Percentiles rank a stretch among this genome's conserved stretches.
These are phyloP conservation scores for Talaromyces sp. DNA, from an alignment of 2,329 filamentous ascomycete species.

Conservation along the genomic window DNA sequence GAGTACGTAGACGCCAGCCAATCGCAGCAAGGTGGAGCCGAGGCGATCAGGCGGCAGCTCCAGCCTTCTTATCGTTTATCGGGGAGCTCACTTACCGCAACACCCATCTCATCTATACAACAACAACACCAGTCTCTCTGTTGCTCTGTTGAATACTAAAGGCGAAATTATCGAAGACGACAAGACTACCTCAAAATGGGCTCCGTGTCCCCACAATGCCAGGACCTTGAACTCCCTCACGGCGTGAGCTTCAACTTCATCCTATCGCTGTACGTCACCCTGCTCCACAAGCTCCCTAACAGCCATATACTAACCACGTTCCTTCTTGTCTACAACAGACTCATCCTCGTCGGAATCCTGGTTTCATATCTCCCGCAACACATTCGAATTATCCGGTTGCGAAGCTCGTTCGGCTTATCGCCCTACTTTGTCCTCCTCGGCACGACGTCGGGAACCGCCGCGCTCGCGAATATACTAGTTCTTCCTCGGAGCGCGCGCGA, in stretches of 20 bases:
- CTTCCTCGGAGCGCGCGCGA: constrained; percentile 80
- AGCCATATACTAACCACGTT: constrained; percentile 12
- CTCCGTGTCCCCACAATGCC: constrained; percentile 43
- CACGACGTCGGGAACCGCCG: constrained; percentile 81
- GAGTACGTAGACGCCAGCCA: background rate
- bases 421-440: constrained; percentile 95
- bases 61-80: constrained; percentile 11
- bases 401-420: constrained; percentile 89
- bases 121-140: too few species aligned
- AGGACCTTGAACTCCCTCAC: constrained; percentile 52
- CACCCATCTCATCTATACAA: background rate
- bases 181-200: constrained; percentile 27
- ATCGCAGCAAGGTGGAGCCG: background rate
- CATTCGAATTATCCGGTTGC: constrained; percentile 79
- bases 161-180: too few species aligned
- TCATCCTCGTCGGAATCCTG: constrained; percentile 84
- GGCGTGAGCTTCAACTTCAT: constrained; percentile 54
- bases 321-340: constrained; percentile 36
- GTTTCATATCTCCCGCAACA: constrained; percentile 95
- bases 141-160: too few species aligned
- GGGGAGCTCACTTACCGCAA: background rate
- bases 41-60: background rate
- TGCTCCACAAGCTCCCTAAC: background rate
- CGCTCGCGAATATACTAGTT: constrained; percentile 88
- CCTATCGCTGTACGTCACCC: constrained; percentile 53